Conservation (phyloP, 768 basidiomycete species). For the Guyanaporus albipodus region DNA sequence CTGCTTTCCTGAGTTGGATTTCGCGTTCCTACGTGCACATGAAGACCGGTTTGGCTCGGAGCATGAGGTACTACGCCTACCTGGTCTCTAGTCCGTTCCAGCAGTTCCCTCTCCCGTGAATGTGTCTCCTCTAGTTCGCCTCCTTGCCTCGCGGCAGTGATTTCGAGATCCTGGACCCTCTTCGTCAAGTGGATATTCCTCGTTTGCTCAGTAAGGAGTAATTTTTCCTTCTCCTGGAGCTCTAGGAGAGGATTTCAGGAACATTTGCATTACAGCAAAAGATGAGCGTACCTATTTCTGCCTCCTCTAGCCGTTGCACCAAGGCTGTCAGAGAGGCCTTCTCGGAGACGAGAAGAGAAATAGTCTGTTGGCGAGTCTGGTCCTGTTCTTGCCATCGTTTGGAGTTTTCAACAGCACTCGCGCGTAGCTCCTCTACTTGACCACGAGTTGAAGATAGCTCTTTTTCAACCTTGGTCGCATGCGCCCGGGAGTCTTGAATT, state of each 20-base stretch:
- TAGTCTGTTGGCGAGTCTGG: slow-evolving; percentile 66
- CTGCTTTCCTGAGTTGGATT: slow-evolving; percentile 57
- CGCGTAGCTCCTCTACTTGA: slow-evolving; percentile 19
- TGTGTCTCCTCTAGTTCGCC: slow-evolving; percentile 35
- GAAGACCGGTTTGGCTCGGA: background rate
- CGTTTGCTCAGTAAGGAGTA: slow-evolving; percentile 41
- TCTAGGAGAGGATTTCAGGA: slow-evolving; percentile 30
- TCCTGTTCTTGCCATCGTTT: slow-evolving; percentile 30
- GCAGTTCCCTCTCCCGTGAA: slow-evolving; percentile 52
- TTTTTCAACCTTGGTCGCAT: slow-evolving; percentile 15
- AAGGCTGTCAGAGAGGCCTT: slow-evolving; percentile 59
- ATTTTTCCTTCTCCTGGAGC: slow-evolving; percentile 39
- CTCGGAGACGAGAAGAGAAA: slow-evolving; percentile 72
- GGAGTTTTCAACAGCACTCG: slow-evolving; percentile 10
- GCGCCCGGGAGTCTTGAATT: slow-evolving; percentile 6
- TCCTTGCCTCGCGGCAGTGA: slow-evolving; percentile 36
- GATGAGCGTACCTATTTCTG: slow-evolving; percentile 56
- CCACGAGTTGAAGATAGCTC: slow-evolving; percentile 19
- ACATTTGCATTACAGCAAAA: background rate
- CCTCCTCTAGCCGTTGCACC: slow-evolving; percentile 52
- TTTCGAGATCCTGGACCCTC: slow-evolving; percentile 42
- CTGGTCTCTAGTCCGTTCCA: slow-evolving; percentile 32
- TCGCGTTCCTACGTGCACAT: slow-evolving; percentile 59
- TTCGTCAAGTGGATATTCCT: slow-evolving; percentile 39
- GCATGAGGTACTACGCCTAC: slow-evolving; percentile 12